phyloP scores from a whole-genome alignment of 2,329 filamentous ascomycete species.

The Davidsoniella neocaledoniae region DNA sequence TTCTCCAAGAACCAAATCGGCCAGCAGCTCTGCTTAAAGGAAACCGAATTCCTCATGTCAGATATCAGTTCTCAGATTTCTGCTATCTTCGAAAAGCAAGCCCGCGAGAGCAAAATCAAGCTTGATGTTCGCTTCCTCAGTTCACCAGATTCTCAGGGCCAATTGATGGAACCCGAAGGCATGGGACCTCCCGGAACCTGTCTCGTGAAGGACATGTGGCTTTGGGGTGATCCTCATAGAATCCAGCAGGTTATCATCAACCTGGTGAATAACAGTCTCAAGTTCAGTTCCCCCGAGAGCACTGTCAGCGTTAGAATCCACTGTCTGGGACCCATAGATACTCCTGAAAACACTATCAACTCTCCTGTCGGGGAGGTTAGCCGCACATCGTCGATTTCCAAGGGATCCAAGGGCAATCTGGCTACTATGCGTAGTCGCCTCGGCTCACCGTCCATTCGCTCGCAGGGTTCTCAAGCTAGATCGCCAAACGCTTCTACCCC shows the following conservation, averaged over 20 bases:
- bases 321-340: constrained; percentile 46
- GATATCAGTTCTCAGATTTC: constrained; percentile 70
- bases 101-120: constrained; percentile 59
- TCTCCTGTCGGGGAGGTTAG: constrained; percentile 25
- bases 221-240: constrained; percentile 85
- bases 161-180: constrained; percentile 28
- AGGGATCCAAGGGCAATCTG: constrained; percentile 26
- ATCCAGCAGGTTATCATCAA: constrained; percentile 91
- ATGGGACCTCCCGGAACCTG: constrained; percentile 49
- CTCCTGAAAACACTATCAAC: constrained; percentile 12
- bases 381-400: constrained; percentile 36
- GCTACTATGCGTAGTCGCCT: constrained; percentile 24
- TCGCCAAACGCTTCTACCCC: constrained; percentile 14
- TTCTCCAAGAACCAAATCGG: constrained; percentile 94
- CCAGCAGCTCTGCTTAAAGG: constrained; percentile 63
- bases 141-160: not conserved
- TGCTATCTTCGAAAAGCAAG: constrained; percentile 82
- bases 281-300: constrained; percentile 69
- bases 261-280: constrained; percentile 77
- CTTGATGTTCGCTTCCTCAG: constrained; percentile 49
- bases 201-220: constrained; percentile 63
- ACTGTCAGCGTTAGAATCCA: constrained; percentile 60
- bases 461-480: constrained; percentile 28
- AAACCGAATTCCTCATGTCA: constrained; percentile 70
- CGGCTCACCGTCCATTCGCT: constrained; percentile 33